Evolutionary conservation across 2,329 filamentous ascomycete species (phyloP), one percentile per base, ranked within the genome.

Genomic region (Ramularia collo-cygni): DNA sequence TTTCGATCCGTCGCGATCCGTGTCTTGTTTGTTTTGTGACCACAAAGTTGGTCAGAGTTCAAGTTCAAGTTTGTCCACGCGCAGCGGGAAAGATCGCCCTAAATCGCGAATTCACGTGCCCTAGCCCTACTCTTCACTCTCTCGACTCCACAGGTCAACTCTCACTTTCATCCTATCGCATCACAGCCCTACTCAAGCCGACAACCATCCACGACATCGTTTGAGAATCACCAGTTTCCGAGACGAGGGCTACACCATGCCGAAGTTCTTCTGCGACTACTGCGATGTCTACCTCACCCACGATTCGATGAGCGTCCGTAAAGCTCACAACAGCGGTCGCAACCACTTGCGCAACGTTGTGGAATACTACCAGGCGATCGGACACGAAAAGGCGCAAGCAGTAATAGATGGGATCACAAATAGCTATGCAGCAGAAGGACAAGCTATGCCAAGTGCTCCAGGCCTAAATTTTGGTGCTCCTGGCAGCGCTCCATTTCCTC

Each of bases 261-360:
- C 58, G 35, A 60, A 60, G 48, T 60, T 59, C 55, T 60, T 60
- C 50, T 60, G 89, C 75, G 92, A 98, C 67, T 98, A 98, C 69
- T 98, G 92, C 77, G 92, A 98, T 83, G 92, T 98, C 66, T 98
- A 98, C 76, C 84, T 98, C 57, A 98, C 92, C 54, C 92, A 98
- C 76, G 92, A 98, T 75, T 95, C 88, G 32, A 96, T 96, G 90
- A 95, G 88, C 69, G 92, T 98, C 68, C 89, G 92, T 58, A 96
- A 96, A 72, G 92, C 92, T 35, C 92, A 98, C 69, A 98, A 98
- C 73, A 84, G 80, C 63, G 92, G 92, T 48, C 81, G 90, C 57
- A 98, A 98, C 70, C 92, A 98, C 63, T 71, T 98, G 48, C 85
- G 92, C 60, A 98, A 98, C 66, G 92, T 98, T 19, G 83, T 95